Evolutionary conservation across 768 basidiomycete genomes (phyloP).

Genomic region (Suillus alpinus): DNA sequence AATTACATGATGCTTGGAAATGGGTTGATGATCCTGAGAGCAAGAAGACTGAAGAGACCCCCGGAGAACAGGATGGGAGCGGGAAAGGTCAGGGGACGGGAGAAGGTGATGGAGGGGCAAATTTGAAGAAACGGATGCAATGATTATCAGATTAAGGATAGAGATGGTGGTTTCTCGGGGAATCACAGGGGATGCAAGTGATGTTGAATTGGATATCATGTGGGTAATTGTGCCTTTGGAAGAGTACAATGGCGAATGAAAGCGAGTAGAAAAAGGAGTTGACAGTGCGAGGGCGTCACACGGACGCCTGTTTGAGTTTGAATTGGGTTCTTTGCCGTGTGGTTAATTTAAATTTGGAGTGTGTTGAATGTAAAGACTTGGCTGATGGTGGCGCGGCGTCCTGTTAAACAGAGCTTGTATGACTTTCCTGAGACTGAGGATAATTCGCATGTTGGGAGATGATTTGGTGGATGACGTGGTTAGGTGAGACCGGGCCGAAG

Average conservation of each 20-base stretch:
- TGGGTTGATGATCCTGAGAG: slow-evolving; percentile 59
- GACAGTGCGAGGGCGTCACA: too few species aligned
- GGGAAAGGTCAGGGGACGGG: slow-evolving; percentile 11
- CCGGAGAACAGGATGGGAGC: slow-evolving; percentile 8
- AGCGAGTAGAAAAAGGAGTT: too few species aligned
- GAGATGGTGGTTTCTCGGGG: too few species aligned
- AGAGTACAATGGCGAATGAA: too few species aligned
- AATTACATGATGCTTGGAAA: slow-evolving; percentile 64
- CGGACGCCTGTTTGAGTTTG: neutral
- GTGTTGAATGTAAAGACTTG: too few species aligned
- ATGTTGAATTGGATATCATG: too few species aligned
- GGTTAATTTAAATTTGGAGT: neutral
- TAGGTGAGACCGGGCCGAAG: neutral
- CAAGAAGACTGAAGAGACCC: neutral
- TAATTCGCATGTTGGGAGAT: too few species aligned
- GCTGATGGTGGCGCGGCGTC: slow-evolving; percentile 3
- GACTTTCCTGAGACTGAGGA: neutral
- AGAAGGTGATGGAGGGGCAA: slow-evolving; percentile 9
- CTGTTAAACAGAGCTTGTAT: neutral
- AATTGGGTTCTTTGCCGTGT: neutral
- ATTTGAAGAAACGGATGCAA: slow-evolving; percentile 12
- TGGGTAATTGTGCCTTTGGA: too few species aligned
- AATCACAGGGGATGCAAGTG: too few species aligned
- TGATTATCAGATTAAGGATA: neutral
- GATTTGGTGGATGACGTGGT: neutral